Evolutionary conservation across 176 grass and related monocot species (phyloP), one percentile per base, ranked within the genome.

Genomic region (Oryza longistaminata): DNA sequence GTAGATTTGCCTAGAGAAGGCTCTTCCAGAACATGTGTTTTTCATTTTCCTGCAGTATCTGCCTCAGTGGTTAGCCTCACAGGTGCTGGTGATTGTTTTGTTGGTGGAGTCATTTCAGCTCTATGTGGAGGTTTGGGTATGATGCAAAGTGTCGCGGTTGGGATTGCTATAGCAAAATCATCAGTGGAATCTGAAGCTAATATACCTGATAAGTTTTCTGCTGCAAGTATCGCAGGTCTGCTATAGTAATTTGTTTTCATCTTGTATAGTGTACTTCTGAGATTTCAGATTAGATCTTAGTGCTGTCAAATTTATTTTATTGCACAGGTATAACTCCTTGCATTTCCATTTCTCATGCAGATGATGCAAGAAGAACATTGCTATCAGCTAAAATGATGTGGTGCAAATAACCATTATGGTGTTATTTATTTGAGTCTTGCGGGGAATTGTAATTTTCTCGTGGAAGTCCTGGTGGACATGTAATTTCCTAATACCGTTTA

Each of bases 81-180:
- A 85, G 96, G 93, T 68, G 93, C 93, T 39, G 93, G 96, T 17
- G 96, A 98, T 85, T 95, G 93, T 80, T 90, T 98, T 33, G 88
- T 98, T 93, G 93, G 87, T 61, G 96, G 96, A 78, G 83, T 90
- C 45, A 77, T 98, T 83, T 80, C 89, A 71, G 86, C 89, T 24
- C 80, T 98, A 74, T 92, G 83, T 85, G 86, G 72, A 82, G 93
- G 96, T 64, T 86, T 95, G 25, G 83, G 95, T 87, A 79, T 98
- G 72, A 90, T 88, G 80, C 78, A 29, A 82, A 92, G 87, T 81
- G 91, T 95, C 15, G 93, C 93, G 12, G 78, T 95, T 70, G 96
- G 96, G 42, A 86, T 93, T 61, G 87, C 88, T 76, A 85, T 82
- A 49, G 93, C 96, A 48, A 98, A 95, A 87, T 91, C 85, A 40